Evolutionary conservation across 352 stramenopile genomes (phyloP).

Genomic region (Phytopythium sindhum): DNA sequence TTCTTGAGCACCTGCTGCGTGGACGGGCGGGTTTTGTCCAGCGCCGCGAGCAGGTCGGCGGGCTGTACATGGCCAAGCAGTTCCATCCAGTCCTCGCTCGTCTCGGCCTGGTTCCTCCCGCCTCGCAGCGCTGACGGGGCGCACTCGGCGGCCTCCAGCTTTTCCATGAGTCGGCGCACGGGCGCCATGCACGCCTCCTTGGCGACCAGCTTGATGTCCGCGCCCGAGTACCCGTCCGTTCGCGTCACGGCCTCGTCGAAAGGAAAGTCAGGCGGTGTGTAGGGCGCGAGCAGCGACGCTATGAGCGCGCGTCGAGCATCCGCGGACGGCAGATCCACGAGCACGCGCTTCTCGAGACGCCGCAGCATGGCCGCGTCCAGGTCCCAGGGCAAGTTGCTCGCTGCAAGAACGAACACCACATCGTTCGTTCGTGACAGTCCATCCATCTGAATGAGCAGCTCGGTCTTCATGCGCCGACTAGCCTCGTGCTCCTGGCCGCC

Average conservation of each 20-base stretch:
- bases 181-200: conserved; percentile 86
- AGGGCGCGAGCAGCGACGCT: conserved; percentile 52
- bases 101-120: conserved; percentile 17
- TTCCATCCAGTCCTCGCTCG: conserved; percentile 44
- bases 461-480: conserved; percentile 84
- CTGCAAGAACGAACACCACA: conserved; percentile 79
- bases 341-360: conserved; percentile 79
- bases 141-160: conserved; percentile 49
- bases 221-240: conserved; percentile 77
- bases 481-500: conserved; percentile 82
- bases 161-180: conserved; percentile 63
- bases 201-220: conserved; percentile 82
- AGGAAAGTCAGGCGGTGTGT: conserved; percentile 42
- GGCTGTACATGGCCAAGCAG: conserved; percentile 56
- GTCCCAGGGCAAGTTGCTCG: conserved; percentile 83
- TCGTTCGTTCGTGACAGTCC: conserved; percentile 75
- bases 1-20: conserved; percentile 69
- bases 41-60: conserved; percentile 45
- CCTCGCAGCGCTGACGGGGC: conserved; percentile 9
- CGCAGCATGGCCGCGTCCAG: conserved; percentile 77
- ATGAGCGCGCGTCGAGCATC: conserved; percentile 63
- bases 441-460: conserved; percentile 88
- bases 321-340: conserved; percentile 65
- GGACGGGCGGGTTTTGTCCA: conserved; percentile 81
- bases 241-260: conserved; percentile 46